Evolutionary conservation across 345 rosid genomes (phyloP), one percentile per base, ranked within the genome.

Genomic region (Sisymbrium irio): DNA sequence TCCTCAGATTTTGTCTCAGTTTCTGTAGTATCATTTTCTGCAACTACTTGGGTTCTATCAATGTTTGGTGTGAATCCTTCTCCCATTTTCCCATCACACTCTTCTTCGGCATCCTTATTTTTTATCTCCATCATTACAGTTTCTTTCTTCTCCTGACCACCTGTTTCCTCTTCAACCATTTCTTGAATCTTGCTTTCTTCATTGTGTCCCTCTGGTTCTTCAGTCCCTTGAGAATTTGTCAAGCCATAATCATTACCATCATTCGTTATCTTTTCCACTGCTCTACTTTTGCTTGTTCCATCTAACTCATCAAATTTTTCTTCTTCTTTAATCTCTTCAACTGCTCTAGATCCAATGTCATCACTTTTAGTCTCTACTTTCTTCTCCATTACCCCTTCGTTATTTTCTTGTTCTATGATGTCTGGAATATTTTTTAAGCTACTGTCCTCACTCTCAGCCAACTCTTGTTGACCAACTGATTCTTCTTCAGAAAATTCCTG

Each of bases 281-380:
- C 47, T 73, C 12, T 11, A 7, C 56, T 44, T 28, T 22, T 9
- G 28, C 18, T 65, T 37, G 51, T 46, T 66, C 4, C 14, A 37
- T 30, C 53, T 18, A 37, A 1, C 70, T 44, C 72, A 37, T 78
- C 65, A 78, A 58, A 39, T 39, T 41, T 69, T 41, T 6, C 20
- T 51, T 45, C 33, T 28, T 59, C 55, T 51, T 59, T 49, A 54
- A 4, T 53, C 36, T 74, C 74, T 32, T 69, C 59, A 58, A 39
- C 12, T 47, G 19, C 55, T 59, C 37, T 20, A 3, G 27, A 47
- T 66, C 19, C 73, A 49, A 14, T 6, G n/a, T 30, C 67, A 2
- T 39, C 72, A 57, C 42, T 27, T 39, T 32, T 20, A 67, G 46
- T 40, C 20, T 50, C 62, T 62, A 18, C 69, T 66, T 36, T 15